Percentiles rank a stretch among this genome's conserved stretches.
Conservation (phyloP, 2,329 filamentous ascomycete species). For the Chaetomiaceae sp. region DNA sequence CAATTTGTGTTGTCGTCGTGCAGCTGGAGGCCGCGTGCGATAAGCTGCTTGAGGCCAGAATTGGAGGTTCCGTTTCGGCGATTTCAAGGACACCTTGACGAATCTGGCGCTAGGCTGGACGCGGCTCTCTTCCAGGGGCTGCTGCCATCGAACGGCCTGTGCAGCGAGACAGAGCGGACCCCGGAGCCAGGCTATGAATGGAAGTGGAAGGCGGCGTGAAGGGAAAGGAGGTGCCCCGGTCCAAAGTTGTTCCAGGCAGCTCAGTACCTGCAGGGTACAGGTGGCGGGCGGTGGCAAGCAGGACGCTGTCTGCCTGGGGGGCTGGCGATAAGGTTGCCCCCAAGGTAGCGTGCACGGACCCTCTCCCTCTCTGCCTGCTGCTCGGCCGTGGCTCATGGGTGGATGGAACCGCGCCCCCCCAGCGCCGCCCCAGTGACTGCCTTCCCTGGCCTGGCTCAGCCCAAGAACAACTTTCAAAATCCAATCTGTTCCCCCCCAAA, state of each 20-base stretch:
- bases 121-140: conserved; percentile 3
- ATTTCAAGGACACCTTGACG: conserved; percentile 23
- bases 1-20: conserved; percentile 12
- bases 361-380: not conserved
- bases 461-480: conserved; percentile 29
- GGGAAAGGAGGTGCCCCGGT: conserved; percentile 14
- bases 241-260: conserved; percentile 21
- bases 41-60: too few species aligned
- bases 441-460: conserved; percentile 19
- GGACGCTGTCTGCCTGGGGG: conserved; percentile 1
- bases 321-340: conserved; percentile 13
- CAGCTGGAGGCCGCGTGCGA: conserved; percentile 6
- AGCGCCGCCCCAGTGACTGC: conserved; percentile 13
- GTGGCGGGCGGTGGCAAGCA: not conserved
- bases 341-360: conserved; percentile 16
- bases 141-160: not conserved
- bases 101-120: conserved; percentile 15
- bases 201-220: not conserved
- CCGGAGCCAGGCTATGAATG: conserved; percentile 13
- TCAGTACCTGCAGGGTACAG: conserved; percentile 15
- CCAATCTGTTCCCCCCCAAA: conserved; percentile 22
- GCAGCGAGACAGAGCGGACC: not conserved
- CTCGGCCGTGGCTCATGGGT: not conserved
- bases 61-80: too few species aligned
- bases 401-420: not conserved